Evolutionary conservation across 441 rosid genomes (phyloP).

Genomic region (Pelargonium cotyledonis): DNA sequence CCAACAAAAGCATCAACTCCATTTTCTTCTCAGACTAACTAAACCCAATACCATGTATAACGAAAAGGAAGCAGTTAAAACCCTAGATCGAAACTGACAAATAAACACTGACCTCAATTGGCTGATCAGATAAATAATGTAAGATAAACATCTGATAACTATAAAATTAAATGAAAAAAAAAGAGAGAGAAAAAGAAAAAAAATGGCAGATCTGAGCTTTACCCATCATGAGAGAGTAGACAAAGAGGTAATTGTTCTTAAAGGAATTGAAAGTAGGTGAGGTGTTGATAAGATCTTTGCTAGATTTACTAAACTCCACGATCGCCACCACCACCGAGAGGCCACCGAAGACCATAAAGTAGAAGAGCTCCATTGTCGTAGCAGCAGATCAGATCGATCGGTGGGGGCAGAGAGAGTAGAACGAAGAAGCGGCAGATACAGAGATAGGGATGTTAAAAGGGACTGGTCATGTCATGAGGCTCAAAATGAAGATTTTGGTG

Average conservation of each 20-base stretch:
- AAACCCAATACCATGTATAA: not conserved
- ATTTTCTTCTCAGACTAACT: not conserved
- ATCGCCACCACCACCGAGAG: constrained; percentile 49
- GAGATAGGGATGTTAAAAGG: not conserved
- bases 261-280: constrained; percentile 61
- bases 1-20: not conserved
- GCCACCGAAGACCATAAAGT: constrained; percentile 50
- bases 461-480: not conserved
- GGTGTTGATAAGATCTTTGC: constrained; percentile 60
- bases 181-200: not conserved
- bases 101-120: not conserved
- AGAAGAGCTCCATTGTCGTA: constrained; percentile 59
- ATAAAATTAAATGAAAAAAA: not conserved
- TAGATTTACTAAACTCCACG: constrained; percentile 52
- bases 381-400: not conserved
- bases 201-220: constrained; percentile 11
- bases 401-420: too few relatives aligned
- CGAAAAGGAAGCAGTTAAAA: not conserved
- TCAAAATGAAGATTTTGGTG: too few relatives aligned
- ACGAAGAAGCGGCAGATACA: not conserved
- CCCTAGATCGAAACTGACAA: constrained; percentile 3
- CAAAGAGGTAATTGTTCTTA: constrained; percentile 73
- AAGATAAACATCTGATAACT: too few relatives aligned
- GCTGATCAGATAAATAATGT: too few relatives aligned
- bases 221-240: constrained; percentile 91